Evolutionary conservation across 208 protist species (phyloP), one percentile per base, ranked within the genome.

Genomic region (Angomonas ambiguus): DNA sequence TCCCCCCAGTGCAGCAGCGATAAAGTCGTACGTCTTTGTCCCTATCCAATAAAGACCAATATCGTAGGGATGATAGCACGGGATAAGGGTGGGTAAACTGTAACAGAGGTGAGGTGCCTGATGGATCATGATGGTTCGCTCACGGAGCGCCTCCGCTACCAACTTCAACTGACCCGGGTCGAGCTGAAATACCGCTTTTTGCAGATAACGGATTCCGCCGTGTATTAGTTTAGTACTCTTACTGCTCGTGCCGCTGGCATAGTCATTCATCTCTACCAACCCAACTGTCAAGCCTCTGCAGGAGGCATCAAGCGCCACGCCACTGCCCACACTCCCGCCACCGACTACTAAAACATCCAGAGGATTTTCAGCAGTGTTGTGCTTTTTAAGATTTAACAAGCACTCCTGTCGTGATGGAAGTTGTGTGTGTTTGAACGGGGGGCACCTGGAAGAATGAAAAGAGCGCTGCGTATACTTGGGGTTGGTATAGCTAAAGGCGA

Each of bases 221-320:
- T 99, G 97, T 55, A 98, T 97, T 18, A 99, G 92, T 77, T 98
- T 99, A 2, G 96, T 98, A 56, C 88, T 93, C n/a, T 92, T 89
- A 63, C 87, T 96, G 67, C 87, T 95, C 33, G 97, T 98, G 25
- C 95, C 96, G 27, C 92, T 92, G 11, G 93, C 93, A 68, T 98
- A 99, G 84, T 99, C 97, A 67, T 95, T 82, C 76, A 88, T 89
- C 68, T 99, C 97, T 42, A 99, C 86, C 51, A 98, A 72, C 20
- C 92, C 94, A 0, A 96, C 88, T 2, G 76, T 80, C 20, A 98
- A 76, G 27, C 97, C 97, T 62, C 97, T 87, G 16, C 88, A 95
- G 33, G 79, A 72, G 1, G 95, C 94, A 77, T 99, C 97, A 10
- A 99, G 76, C 13, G 97, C 97, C 0, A 87, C 71, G 34, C 94